Evolutionary conservation across 371 early-diverging fungal species (phyloP).

Genomic region (Fennellomyces sp.): DNA sequence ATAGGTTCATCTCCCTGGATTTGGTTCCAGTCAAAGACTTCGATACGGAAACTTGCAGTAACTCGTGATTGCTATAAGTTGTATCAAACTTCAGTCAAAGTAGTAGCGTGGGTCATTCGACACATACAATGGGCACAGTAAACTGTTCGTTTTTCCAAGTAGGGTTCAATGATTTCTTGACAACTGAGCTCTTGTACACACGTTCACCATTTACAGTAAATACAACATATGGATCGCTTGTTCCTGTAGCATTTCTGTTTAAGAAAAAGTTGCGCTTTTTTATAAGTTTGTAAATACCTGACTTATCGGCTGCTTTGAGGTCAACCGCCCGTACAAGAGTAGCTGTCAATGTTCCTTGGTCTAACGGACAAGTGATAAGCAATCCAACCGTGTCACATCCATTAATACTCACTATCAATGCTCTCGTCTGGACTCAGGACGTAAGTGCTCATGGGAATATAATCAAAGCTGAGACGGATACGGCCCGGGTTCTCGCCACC

Average conservation of each 20-base stretch:
- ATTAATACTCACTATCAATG: slow-evolving; percentile 52
- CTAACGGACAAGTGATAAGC: slow-evolving; percentile 16
- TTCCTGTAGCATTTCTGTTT: slow-evolving; percentile 32
- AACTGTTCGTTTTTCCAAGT: slow-evolving; percentile 78
- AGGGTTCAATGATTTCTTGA: slow-evolving; percentile 87
- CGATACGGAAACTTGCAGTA: slow-evolving; percentile 64
- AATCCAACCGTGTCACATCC: not conserved
- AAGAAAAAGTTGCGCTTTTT: not conserved
- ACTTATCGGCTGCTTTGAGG: slow-evolving; percentile 54
- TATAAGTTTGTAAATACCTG: slow-evolving; percentile 22
- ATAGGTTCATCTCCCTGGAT: slow-evolving; percentile 63
- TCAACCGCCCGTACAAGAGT: slow-evolving; percentile 49
- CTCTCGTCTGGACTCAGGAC: slow-evolving; percentile 59
- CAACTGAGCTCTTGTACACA: slow-evolving; percentile 73
- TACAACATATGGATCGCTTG: slow-evolving; percentile 84
- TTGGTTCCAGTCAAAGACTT: slow-evolving; percentile 87
- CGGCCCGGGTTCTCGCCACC: slow-evolving; percentile 33
- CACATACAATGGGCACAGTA: slow-evolving; percentile 66
- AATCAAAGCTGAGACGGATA: slow-evolving; percentile 57
- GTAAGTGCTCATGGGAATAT: slow-evolving; percentile 48
- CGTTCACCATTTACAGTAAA: slow-evolving; percentile 78
- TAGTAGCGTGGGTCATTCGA: slow-evolving; percentile 11
- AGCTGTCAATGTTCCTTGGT: slow-evolving; percentile 54
- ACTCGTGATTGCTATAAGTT: slow-evolving; percentile 49
- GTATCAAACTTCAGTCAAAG: not conserved